These are phyloP conservation scores for Thalassiosira livingstoniorum DNA, from an alignment of 352 stramenopile species.

Conservation along the genomic window DNA sequence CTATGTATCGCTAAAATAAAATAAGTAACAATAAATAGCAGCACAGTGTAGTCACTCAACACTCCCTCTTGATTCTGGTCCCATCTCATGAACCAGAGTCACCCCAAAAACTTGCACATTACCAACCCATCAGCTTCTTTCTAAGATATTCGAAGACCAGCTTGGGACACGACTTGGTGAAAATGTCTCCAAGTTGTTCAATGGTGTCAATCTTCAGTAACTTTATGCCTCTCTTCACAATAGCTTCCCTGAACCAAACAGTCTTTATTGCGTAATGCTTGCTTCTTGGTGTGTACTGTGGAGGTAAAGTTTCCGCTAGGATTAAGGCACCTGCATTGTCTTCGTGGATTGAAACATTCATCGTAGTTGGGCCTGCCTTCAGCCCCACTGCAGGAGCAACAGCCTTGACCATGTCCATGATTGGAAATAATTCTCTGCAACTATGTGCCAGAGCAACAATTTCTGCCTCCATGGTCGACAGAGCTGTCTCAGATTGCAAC, in stretches of 20 bases:
- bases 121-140: conserved; percentile 2
- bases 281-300: conserved; percentile 1
- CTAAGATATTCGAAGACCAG: not conserved
- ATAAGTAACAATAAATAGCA: too few relatives aligned
- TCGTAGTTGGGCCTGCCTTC: not conserved
- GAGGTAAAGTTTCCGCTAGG: not conserved
- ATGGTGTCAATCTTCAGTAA: not conserved
- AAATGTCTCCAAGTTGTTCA: conserved; percentile 6
- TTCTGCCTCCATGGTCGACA: conserved; percentile 1
- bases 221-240: not conserved
- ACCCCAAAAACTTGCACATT: too few relatives aligned
- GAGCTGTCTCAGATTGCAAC: not conserved
- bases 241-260: not conserved
- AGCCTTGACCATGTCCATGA: not conserved
- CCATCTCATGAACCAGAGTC: too few relatives aligned
- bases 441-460: not conserved
- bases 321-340: conserved; percentile 9
- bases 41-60: too few relatives aligned
- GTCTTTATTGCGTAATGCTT: conserved; percentile 14
- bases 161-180: too few relatives aligned
- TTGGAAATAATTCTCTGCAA: not conserved
- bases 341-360: conserved; percentile 15
- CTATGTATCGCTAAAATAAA: too few relatives aligned
- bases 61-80: too few relatives aligned
- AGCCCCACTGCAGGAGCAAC: not conserved